These are phyloP conservation scores for Tuctoria greenei DNA, from an alignment of 176 grass and related monocot genomes.

Conservation along the genomic window DNA sequence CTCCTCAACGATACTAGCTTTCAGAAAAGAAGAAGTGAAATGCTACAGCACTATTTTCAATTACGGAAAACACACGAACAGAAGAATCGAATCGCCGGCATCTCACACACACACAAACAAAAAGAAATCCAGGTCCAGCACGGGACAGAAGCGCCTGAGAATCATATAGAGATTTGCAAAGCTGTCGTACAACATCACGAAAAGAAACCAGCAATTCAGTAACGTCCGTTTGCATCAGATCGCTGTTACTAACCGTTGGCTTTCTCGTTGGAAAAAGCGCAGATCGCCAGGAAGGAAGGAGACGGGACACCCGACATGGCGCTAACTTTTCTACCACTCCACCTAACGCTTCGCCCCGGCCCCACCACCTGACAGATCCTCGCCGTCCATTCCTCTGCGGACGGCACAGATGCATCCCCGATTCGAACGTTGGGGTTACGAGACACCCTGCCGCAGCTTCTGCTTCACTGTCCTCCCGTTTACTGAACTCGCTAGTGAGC, in stretches of 20 bases:
- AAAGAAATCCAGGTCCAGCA: not conserved
- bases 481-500: not conserved
- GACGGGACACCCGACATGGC: not conserved
- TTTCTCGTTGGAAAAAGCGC: slow-evolving; percentile 20
- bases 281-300: not conserved
- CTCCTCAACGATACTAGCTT: too few relatives aligned
- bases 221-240: not conserved
- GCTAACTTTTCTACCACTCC: not conserved
- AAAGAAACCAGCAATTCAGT: not conserved
- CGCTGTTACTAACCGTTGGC: slow-evolving; percentile 18
- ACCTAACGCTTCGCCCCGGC: not conserved
- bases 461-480: not conserved
- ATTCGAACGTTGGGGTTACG: slow-evolving; percentile 49
- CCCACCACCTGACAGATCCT: not conserved
- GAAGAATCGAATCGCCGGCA: not conserved
- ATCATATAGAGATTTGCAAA: slow-evolving; percentile 8
- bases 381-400: not conserved
- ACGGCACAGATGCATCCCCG: not conserved
- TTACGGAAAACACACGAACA: not conserved
- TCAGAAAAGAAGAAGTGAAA: too few relatives aligned
- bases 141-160: slow-evolving; percentile 15
- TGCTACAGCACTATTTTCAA: not conserved
- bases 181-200: not conserved
- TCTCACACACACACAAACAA: not conserved
- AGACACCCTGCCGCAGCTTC: not conserved